Conservation (phyloP, 2,329 filamentous ascomycete genomes). For the Myriosclerotinia scirpicola region DNA sequence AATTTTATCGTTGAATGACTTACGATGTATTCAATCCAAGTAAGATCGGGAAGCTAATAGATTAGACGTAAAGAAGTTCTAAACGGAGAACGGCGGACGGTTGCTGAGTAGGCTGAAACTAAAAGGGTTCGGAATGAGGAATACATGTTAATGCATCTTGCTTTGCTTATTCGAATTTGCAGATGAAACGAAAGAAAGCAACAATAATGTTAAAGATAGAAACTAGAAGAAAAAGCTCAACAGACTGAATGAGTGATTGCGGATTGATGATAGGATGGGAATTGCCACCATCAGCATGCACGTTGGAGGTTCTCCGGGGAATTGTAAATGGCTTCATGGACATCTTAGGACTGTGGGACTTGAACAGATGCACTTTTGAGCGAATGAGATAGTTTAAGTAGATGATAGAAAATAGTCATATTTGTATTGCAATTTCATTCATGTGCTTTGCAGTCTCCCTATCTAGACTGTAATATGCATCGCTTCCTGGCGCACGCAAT, state of each 20-base stretch:
- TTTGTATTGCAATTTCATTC: background rate
- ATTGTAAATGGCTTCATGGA: background rate
- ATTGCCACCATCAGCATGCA: background rate
- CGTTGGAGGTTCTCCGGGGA: background rate
- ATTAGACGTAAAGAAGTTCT: background rate
- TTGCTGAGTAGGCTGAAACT: background rate
- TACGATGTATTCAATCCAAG: conserved; percentile 33
- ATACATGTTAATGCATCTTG: background rate
- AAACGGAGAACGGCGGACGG: background rate
- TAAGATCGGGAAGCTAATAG: conserved; percentile 26
- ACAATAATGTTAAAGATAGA: too few relatives aligned
- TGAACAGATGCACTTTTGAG: background rate
- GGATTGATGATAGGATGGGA: background rate
- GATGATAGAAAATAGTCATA: background rate
- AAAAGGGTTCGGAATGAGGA: background rate
- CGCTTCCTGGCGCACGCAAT: background rate
- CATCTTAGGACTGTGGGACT: background rate
- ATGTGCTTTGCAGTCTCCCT: background rate
- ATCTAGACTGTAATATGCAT: background rate
- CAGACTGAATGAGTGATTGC: too few relatives aligned
- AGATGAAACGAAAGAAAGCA: background rate
- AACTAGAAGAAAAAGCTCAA: background rate
- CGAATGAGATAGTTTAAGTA: background rate
- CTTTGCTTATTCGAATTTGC: background rate
- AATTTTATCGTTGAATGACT: conserved; percentile 27